Percentiles rank a stretch among this genome's conserved stretches.
Conservation (phyloP, 2,329 filamentous ascomycete genomes). For the Fusarium siculi region DNA sequence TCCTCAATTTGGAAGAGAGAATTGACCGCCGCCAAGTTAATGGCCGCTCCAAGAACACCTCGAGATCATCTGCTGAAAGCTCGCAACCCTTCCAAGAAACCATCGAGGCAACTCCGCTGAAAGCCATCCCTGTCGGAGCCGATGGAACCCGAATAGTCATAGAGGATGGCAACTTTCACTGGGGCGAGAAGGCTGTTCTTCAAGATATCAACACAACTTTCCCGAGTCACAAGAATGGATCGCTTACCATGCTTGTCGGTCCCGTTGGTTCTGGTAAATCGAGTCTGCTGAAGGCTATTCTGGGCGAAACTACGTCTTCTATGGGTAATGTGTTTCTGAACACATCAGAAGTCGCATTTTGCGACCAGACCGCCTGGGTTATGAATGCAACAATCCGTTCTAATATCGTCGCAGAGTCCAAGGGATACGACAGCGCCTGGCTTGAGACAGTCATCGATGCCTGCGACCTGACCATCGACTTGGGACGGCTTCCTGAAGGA, state of each 20-base stretch:
- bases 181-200: constrained; percentile 43
- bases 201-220: constrained; percentile 40
- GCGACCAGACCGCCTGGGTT: constrained; percentile 48
- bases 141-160: constrained; percentile 33
- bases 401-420: constrained; percentile 50
- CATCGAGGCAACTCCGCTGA: constrained; percentile 18
- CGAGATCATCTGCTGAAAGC: background rate
- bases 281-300: constrained; percentile 45
- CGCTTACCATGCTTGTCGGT: constrained; percentile 46
- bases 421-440: constrained; percentile 45
- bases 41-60: background rate
- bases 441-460: constrained; percentile 48
- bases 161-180: constrained; percentile 41
- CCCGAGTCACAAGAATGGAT: constrained; percentile 30
- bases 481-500: constrained; percentile 38
- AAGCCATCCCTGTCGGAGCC: background rate
- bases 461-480: constrained; percentile 49
- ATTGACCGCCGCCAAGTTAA: constrained; percentile 39
- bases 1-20: constrained; percentile 41
- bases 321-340: constrained; percentile 39
- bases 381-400: constrained; percentile 49
- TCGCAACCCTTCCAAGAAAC: background rate
- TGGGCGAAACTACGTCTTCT: constrained; percentile 42
- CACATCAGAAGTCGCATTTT: constrained; percentile 44
- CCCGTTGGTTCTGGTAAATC: constrained; percentile 49